Percentiles rank a stretch among this genome's conserved stretches.
phyloP scores from a whole-genome alignment of 164 flowering plant species.

The Macadamia integrifolia region DNA sequence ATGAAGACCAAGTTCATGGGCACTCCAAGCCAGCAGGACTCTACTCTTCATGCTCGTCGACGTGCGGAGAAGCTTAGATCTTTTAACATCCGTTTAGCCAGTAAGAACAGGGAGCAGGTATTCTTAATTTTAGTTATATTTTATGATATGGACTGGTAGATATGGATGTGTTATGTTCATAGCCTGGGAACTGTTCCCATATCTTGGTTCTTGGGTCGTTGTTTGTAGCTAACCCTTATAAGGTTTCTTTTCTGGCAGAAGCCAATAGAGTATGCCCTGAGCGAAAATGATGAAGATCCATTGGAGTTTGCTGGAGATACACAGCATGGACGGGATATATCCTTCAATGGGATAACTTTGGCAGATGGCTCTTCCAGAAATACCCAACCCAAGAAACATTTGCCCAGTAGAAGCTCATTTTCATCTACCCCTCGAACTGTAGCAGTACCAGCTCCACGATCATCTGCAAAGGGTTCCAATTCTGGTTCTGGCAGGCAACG shows the following conservation, averaged over 20 bases:
- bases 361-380: slow-evolving; percentile 46
- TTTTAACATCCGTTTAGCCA: slow-evolving; percentile 38
- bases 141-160: neutral
- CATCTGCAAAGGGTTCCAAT: slow-evolving; percentile 48
- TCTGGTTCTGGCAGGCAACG: slow-evolving; percentile 52
- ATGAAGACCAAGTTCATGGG: slow-evolving; percentile 63
- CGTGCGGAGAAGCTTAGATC: slow-evolving; percentile 72
- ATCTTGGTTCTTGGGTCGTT: slow-evolving; percentile 1
- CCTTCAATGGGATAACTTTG: slow-evolving; percentile 29
- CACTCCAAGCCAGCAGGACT: slow-evolving; percentile 43
- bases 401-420: slow-evolving; percentile 42
- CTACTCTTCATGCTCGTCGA: slow-evolving; percentile 39
- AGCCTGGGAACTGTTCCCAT: neutral
- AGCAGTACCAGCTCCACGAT: slow-evolving; percentile 42
- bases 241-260: slow-evolving; percentile 34
- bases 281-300: slow-evolving; percentile 61
- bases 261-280: slow-evolving; percentile 40
- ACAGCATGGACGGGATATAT: slow-evolving; percentile 30
- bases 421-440: slow-evolving; percentile 60
- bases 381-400: slow-evolving; percentile 46
- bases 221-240: slow-evolving; percentile 14
- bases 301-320: slow-evolving; percentile 41
- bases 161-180: neutral
- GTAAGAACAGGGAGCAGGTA: slow-evolving; percentile 71
- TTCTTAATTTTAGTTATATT: neutral